These are phyloP conservation scores for Paraphaeosphaeria sporulosa DNA, from an alignment of 2,329 filamentous ascomycete species.

Conservation along the genomic window DNA sequence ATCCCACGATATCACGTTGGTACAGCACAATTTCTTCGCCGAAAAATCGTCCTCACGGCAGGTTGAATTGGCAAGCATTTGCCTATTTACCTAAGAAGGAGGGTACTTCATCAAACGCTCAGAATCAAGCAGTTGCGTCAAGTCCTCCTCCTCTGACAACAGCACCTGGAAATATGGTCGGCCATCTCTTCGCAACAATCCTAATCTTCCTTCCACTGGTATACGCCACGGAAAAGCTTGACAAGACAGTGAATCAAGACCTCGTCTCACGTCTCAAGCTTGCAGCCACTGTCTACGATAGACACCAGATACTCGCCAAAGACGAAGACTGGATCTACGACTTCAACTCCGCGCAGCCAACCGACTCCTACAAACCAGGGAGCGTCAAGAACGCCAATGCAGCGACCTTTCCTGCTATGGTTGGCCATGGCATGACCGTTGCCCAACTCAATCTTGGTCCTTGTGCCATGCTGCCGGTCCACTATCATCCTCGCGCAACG, in stretches of 20 bases:
- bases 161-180: background rate
- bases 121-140: background rate
- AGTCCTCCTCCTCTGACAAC: background rate
- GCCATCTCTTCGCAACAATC: conserved; percentile 16
- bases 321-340: conserved; percentile 59
- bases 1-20: background rate
- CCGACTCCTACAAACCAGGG: conserved; percentile 55
- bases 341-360: conserved; percentile 51
- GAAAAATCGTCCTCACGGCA: background rate
- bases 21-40: background rate
- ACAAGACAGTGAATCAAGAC: conserved; percentile 51
- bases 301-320: conserved; percentile 50
- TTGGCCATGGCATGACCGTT: conserved; percentile 58
- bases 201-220: conserved; percentile 23
- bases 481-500: conserved; percentile 59
- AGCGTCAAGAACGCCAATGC: conserved; percentile 61
- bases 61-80: background rate
- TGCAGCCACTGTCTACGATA: conserved; percentile 57
- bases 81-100: background rate
- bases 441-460: conserved; percentile 57
- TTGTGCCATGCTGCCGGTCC: conserved; percentile 61
- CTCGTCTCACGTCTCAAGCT: conserved; percentile 46
- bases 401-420: conserved; percentile 59
- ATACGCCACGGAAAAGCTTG: conserved; percentile 35
- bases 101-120: background rate